Evolutionary conservation across 148 eudicot genomes (phyloP), one percentile per base, ranked within the genome.

Genomic region (Dysphania ambrosioides): DNA sequence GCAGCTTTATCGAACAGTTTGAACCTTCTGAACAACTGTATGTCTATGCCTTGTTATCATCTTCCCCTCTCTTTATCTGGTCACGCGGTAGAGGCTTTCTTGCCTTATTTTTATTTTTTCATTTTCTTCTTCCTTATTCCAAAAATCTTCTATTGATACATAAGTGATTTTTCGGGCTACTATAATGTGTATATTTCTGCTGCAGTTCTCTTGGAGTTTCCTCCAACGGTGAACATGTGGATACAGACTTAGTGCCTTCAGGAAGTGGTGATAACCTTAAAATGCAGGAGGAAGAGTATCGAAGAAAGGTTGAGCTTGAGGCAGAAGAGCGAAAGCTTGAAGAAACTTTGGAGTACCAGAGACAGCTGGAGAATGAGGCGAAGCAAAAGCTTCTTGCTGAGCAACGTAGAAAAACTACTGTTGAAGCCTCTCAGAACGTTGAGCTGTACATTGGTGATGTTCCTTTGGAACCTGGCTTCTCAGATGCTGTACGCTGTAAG

Each of bases 241-340:
- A 79, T 49, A 63, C 80, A 73, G 94, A 82, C 71, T 66, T 75
- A 69, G 66, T 73, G 72, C 75, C 58, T 75, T 78, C 75, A 72
- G 81, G 65, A 26, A 60, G 74, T 82, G 77, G 71, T 64, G 87
- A 72, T 80, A 82, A 80, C 68, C 77, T 88, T 35, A 80, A 74
- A 56, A 80, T 75, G 69, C 75, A 84, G 71, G 92, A 89, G 78
- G 96, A 90, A 64, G 97, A 86, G 60, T 64, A 71, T 69, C 90
- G 73, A 35, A 86, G 81, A 77, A 83, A 79, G 72, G 78, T 83
- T 76, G 97, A 92, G 79, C 97, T 92, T 71, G 99, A 96, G 88
- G 97, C 85, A 59, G 97, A 96, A 66, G 99, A 89, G 79, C 87
- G 90, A 78, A 90, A 90, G 88, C 99, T 96, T 86, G 97, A 89